Base-by-base conservation (phyloP, 1,284 basidiomycete species). In the Cryptococcus amylolentus region DNA sequence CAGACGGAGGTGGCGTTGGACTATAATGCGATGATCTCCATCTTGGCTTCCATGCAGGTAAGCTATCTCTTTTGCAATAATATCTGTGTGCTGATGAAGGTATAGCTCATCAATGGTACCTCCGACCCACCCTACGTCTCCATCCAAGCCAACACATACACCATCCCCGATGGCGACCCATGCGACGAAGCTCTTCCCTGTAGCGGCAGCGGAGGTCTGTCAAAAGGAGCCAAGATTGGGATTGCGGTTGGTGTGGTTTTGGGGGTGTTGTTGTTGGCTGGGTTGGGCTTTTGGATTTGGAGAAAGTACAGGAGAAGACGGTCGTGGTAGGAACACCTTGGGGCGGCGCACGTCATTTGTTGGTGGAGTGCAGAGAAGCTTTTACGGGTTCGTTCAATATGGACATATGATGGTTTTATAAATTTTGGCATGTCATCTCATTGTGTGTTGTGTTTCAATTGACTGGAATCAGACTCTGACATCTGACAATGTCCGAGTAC, bases 1-100 rank as follows among this genome's bases (percentile, higher is more conserved):
- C 65, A 76, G 51, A 73, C 64, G 12, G 71, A 73, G 58, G 56
- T 64, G 5, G 76, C 76, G 20, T 56, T 77, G 47, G 80, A 81
- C 64, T 92, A 93, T 73, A 90, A 89, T 63, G 88, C 91, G 1
- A 90, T 91, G 2, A 80, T 95, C 74, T 80, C 94, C 16, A 87
- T 88, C 4, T 81, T 95, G 26, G 84, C 87, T 0, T 88, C 91
- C 16, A 72, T 71, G 71, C 66, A 69, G 69, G 69, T 76, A 45
- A 61, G 71, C 54, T 1, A n/a, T 5, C 27, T 20, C 28, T 28
- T 14, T 49, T 23, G 2, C 40, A 43, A 41, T 20, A 14, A 2
- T 5, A 35, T 38, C 5, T 28, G 23, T 28, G 23, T 38, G 27
- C 35, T 35, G 35, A 20, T 23, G 6, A 12, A 52, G 5, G 41